These are phyloP conservation scores for Chrysoporthe deuterocubensis DNA, from an alignment of 2,329 filamentous ascomycete species.

Conservation along the genomic window DNA sequence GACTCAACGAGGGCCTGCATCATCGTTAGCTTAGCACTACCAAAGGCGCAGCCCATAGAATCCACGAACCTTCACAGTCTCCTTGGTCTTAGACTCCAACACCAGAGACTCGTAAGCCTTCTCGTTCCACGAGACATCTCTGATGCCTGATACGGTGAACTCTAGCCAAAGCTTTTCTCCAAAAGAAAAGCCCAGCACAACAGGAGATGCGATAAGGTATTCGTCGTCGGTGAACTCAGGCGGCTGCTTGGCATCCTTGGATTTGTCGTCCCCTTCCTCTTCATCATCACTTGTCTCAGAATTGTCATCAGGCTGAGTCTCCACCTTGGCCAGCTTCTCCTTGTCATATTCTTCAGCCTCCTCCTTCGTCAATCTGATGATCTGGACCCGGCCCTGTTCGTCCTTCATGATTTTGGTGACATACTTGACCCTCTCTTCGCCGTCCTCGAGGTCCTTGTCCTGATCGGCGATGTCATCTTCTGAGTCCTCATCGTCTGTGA, in stretches of 20 bases:
- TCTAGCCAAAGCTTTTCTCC: constrained; percentile 90
- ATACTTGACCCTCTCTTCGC: constrained; percentile 45
- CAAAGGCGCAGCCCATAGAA: background rate
- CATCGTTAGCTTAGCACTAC: background rate
- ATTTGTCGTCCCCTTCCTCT: constrained; percentile 32
- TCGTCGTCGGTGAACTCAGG: constrained; percentile 79
- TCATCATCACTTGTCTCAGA: constrained; percentile 29
- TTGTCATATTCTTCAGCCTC: constrained; percentile 42
- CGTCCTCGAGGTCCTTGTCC: constrained; percentile 46
- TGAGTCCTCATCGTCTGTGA: constrained; percentile 46
- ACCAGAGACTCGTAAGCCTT: constrained; percentile 83
- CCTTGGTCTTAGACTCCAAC: constrained; percentile 63
- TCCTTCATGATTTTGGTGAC: constrained; percentile 59
- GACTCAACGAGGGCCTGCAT: constrained; percentile 75
- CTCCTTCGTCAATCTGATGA: constrained; percentile 41
- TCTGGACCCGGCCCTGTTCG: constrained; percentile 43
- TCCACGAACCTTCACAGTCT: constrained; percentile 63
- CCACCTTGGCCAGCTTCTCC: constrained; percentile 62
- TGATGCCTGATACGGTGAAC: constrained; percentile 77
- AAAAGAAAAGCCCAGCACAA: constrained; percentile 86
- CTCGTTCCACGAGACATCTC: constrained; percentile 84
- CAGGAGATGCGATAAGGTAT: constrained; percentile 79
- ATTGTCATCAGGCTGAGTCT: constrained; percentile 35
- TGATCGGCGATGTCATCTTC: constrained; percentile 42
- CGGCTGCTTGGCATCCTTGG: constrained; percentile 39